Conservation (phyloP, 129 eudicot species). For the Helianthus tuberosus region DNA sequence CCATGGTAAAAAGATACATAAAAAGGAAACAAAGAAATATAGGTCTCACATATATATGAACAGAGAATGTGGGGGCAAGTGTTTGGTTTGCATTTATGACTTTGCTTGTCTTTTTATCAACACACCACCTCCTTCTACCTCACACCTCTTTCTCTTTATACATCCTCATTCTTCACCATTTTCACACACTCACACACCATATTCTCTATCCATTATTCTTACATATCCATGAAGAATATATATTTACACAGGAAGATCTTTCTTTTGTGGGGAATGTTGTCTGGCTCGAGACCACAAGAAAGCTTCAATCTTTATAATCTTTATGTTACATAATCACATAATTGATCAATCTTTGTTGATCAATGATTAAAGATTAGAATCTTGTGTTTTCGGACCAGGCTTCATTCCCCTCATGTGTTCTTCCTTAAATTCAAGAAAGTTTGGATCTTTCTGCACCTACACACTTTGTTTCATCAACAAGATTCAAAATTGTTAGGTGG, state of each 20-base stretch:
- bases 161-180: slow-evolving; percentile 19
- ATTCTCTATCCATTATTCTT: not conserved
- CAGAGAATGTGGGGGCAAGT: slow-evolving; percentile 43
- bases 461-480: slow-evolving; percentile 17
- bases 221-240: not conserved
- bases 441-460: slow-evolving; percentile 14
- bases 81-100: slow-evolving; percentile 50
- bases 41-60: slow-evolving; percentile 26
- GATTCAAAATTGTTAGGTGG: slow-evolving; percentile 18
- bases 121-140: slow-evolving; percentile 8
- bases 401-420: slow-evolving; percentile 86
- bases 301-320: slow-evolving; percentile 16
- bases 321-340: too few species aligned
- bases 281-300: slow-evolving; percentile 41
- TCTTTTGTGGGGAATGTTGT: slow-evolving; percentile 48
- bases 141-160: slow-evolving; percentile 15
- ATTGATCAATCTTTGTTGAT: slow-evolving; percentile 17
- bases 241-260: slow-evolving; percentile 12
- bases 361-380: slow-evolving; percentile 13
- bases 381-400: slow-evolving; percentile 91
- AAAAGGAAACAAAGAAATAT: slow-evolving; percentile 6
- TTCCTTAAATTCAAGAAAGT: slow-evolving; percentile 31
- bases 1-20: slow-evolving; percentile 8
- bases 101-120: slow-evolving; percentile 39
- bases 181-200: slow-evolving; percentile 17